A percentile compares a stretch with the other conserved stretches of the same genome.
These are phyloP conservation scores for Cudoniella acicularis DNA, from an alignment of 495 filamentous ascomycete species.

Conservation along the genomic window DNA sequence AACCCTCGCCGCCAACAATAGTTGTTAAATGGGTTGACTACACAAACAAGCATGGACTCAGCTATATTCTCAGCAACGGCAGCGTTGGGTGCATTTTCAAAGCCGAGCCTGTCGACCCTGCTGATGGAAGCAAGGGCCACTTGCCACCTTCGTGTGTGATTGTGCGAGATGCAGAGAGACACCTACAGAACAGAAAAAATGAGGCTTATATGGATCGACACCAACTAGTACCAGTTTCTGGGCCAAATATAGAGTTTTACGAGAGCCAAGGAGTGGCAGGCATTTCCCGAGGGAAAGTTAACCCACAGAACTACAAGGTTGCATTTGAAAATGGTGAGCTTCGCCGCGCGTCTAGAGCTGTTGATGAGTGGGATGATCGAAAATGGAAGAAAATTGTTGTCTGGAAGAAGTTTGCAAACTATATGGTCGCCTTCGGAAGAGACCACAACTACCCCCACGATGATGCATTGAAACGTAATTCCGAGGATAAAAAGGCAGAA, in stretches of 20 bases:
- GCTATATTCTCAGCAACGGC: slow-evolving; percentile 81
- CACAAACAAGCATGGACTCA: slow-evolving; percentile 83
- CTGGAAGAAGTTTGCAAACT: slow-evolving; percentile 91
- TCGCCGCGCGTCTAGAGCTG: slow-evolving; percentile 48
- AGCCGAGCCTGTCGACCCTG: slow-evolving; percentile 47
- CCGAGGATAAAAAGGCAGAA: slow-evolving; percentile 42
- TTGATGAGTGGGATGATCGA: slow-evolving; percentile 59
- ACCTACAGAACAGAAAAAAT: slow-evolving; percentile 52
- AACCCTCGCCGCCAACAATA: slow-evolving; percentile 41
- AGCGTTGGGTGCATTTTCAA: slow-evolving; percentile 80
- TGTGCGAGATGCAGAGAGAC: slow-evolving; percentile 60
- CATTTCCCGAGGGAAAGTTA: slow-evolving; percentile 58
- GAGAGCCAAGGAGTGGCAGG: slow-evolving; percentile 68
- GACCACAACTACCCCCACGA: slow-evolving; percentile 46
- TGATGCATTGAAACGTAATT: slow-evolving; percentile 44
- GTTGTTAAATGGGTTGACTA: slow-evolving; percentile 96
- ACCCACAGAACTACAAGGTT: slow-evolving; percentile 56
- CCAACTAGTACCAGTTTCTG: slow-evolving; percentile 60
- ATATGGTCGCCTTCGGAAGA: slow-evolving; percentile 70
- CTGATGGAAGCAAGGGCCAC: slow-evolving; percentile 27
- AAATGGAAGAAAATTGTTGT: slow-evolving; percentile 72
- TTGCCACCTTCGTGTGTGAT: slow-evolving; percentile 64
- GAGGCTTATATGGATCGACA: slow-evolving; percentile 54
- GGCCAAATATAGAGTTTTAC: slow-evolving; percentile 69
- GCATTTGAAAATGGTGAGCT: slow-evolving; percentile 47